A percentile compares a stretch with the other conserved stretches of the same genome.
Conservation (phyloP, 2,329 filamentous ascomycete genomes). For the Didymella sp. region DNA sequence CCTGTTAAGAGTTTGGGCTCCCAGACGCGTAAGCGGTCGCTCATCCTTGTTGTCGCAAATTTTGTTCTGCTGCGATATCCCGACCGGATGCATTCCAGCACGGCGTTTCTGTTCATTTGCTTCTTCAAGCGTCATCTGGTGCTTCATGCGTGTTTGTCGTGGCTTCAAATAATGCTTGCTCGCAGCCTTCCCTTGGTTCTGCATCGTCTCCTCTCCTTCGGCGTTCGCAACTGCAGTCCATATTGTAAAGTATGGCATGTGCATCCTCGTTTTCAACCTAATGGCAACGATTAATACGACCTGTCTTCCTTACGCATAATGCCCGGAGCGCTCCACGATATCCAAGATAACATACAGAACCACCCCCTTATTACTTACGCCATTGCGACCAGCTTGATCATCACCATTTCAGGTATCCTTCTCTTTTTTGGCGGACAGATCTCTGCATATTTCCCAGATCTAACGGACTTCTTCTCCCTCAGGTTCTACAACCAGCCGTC, state of each 20-base stretch:
- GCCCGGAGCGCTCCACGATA: slow-evolving; percentile 26
- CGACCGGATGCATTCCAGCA: slow-evolving; percentile 41
- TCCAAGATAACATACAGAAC: slow-evolving; percentile 33
- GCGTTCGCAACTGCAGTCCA: slow-evolving; percentile 6
- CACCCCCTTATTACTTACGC: slow-evolving; percentile 31
- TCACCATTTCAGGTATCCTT: slow-evolving; percentile 30
- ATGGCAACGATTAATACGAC: slow-evolving; percentile 34
- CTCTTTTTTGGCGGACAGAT: slow-evolving; percentile 27
- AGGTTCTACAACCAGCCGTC: slow-evolving; percentile 2
- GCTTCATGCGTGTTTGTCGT: slow-evolving; percentile 28
- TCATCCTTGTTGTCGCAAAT: slow-evolving; percentile 38
- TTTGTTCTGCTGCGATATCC: slow-evolving; percentile 44
- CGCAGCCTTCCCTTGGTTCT: slow-evolving; percentile 2
- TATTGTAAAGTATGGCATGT: slow-evolving; percentile 25
- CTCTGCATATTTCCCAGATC: neutral
- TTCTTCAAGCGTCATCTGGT: slow-evolving; percentile 34
- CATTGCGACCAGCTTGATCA: slow-evolving; percentile 22
- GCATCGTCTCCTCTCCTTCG: slow-evolving; percentile 8
- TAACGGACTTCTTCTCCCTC: slow-evolving; percentile 5
- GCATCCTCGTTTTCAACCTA: slow-evolving; percentile 26
- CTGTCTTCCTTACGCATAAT: slow-evolving; percentile 24
- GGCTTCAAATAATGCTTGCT: slow-evolving; percentile 20
- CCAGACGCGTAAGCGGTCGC: slow-evolving; percentile 28
- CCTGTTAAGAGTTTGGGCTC: slow-evolving; percentile 13
- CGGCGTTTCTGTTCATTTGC: slow-evolving; percentile 37